Conservation (phyloP, 345 rosid genomes). For the Eucalyptus camaldulensis region DNA sequence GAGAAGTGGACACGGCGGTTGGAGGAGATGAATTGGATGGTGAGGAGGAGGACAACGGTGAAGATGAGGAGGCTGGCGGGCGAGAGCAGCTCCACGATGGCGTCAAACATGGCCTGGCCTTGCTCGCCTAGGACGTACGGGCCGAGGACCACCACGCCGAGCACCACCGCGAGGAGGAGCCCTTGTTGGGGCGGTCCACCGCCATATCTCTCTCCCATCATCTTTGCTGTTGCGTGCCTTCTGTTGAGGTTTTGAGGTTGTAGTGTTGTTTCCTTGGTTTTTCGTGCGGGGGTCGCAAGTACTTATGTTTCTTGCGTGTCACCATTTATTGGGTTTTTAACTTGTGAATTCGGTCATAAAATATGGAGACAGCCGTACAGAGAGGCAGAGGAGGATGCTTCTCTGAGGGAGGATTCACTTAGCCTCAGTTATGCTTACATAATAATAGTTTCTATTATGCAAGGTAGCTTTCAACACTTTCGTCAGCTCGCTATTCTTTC, state of each 20-base stretch:
- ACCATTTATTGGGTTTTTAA: background rate
- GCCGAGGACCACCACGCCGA: background rate
- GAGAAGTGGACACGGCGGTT: background rate
- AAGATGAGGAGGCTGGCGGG: conserved; percentile 1
- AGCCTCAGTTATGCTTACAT: background rate
- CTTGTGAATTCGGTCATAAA: background rate
- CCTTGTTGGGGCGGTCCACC: background rate
- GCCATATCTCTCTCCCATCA: background rate
- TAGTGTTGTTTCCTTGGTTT: background rate
- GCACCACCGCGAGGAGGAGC: background rate
- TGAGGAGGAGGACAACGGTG: background rate
- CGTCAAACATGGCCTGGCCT: background rate
- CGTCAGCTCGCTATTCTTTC: background rate
- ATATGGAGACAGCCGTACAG: background rate
- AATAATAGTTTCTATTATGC: background rate
- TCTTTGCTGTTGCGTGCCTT: background rate
- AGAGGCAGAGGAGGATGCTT: background rate
- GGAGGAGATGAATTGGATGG: conserved; percentile 4
- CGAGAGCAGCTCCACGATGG: conserved; percentile 1
- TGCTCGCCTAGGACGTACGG: background rate
- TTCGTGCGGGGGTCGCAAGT: background rate
- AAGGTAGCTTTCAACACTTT: background rate
- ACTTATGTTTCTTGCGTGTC: background rate
- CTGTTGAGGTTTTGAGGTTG: background rate
- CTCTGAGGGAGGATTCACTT: background rate